A percentile compares a stretch with the other conserved stretches of the same genome.
Conservation (phyloP, 192 early-diverging fungal species). For the Backusella morwellensis region DNA sequence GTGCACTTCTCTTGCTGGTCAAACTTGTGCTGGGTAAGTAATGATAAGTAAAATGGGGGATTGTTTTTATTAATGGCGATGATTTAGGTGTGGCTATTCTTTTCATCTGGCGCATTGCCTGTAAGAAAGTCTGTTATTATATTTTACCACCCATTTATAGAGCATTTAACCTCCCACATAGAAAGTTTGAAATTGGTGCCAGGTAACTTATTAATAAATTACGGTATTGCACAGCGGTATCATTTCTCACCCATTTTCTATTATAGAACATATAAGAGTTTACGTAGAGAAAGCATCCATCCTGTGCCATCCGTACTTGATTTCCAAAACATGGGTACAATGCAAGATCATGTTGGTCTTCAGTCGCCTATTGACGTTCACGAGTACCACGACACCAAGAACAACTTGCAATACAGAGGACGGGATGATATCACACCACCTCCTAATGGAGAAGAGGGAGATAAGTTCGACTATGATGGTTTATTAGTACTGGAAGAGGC, state of each 20-base stretch:
- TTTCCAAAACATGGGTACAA: constrained; percentile 35
- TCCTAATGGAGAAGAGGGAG: constrained; percentile 1
- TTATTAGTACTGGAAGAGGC: constrained; percentile 32
- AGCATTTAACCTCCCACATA: constrained; percentile 52
- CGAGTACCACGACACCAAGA: constrained; percentile 35
- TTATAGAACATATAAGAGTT: constrained; percentile 33
- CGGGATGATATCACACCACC: background rate
- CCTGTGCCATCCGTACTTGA: constrained; percentile 43
- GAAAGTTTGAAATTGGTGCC: constrained; percentile 44
- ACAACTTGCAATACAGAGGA: background rate
- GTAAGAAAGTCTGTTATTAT: constrained; percentile 46
- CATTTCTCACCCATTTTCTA: background rate
- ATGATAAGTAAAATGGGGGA: background rate
- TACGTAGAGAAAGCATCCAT: constrained; percentile 35
- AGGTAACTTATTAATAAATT: constrained; percentile 14
- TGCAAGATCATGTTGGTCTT: constrained; percentile 46
- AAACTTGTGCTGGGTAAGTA: constrained; percentile 25
- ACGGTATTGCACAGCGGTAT: too few species aligned
- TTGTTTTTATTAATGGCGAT: background rate
- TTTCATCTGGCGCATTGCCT: constrained; percentile 52
- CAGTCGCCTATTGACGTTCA: constrained; percentile 49
- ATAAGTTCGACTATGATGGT: constrained; percentile 8
- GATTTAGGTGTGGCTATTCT: constrained; percentile 42
- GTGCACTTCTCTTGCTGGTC: constrained; percentile 8
- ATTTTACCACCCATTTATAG: constrained; percentile 52